These are phyloP conservation scores for Wickerhamomyces mucosus DNA, from an alignment of 805 yeast genomes.

Conservation along the genomic window DNA sequence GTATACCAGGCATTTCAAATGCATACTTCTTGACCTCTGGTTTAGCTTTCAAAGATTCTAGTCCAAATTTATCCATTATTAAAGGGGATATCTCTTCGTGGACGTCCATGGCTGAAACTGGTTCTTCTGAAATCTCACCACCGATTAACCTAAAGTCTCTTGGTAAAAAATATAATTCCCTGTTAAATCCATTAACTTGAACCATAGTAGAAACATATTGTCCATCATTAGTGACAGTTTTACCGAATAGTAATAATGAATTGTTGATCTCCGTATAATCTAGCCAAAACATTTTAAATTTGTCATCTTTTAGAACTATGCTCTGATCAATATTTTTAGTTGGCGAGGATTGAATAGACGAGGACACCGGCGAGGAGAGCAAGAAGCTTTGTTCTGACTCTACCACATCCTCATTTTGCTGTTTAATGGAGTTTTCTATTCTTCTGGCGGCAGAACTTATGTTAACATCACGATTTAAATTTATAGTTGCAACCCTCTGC, in stretches of 20 bases:
- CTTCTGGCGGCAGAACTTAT: slow-evolving; percentile 24
- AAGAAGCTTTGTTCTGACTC: slow-evolving; percentile 3
- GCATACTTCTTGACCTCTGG: slow-evolving; percentile 75
- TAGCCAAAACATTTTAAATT: slow-evolving; percentile 76
- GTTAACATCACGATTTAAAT: slow-evolving; percentile 32
- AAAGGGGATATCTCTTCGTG: slow-evolving; percentile 68
- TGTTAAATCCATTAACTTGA: slow-evolving; percentile 57
- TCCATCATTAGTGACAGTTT: slow-evolving; percentile 51
- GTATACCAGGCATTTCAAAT: slow-evolving; percentile 75
- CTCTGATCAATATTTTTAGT: slow-evolving; percentile 15
- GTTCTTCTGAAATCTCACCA: slow-evolving; percentile 30
- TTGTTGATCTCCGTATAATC: slow-evolving; percentile 77
- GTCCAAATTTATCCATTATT: slow-evolving; percentile 51
- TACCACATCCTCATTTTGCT: slow-evolving; percentile 3
- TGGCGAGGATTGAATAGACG: slow-evolving; percentile 1
- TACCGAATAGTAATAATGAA: slow-evolving; percentile 70
- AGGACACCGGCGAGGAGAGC: slow-evolving; percentile 13
- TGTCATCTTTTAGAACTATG: slow-evolving; percentile 22
- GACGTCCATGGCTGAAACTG: slow-evolving; percentile 51
- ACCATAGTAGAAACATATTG: slow-evolving; percentile 63
- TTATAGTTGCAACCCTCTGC: slow-evolving; percentile 36
- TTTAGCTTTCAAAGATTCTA: slow-evolving; percentile 56
- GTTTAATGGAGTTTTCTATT: not conserved
- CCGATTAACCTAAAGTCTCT: slow-evolving; percentile 37
- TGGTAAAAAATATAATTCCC: slow-evolving; percentile 76